These are phyloP conservation scores for Endotrypanum monterogeii DNA, from an alignment of 208 protist species.

Conservation along the genomic window DNA sequence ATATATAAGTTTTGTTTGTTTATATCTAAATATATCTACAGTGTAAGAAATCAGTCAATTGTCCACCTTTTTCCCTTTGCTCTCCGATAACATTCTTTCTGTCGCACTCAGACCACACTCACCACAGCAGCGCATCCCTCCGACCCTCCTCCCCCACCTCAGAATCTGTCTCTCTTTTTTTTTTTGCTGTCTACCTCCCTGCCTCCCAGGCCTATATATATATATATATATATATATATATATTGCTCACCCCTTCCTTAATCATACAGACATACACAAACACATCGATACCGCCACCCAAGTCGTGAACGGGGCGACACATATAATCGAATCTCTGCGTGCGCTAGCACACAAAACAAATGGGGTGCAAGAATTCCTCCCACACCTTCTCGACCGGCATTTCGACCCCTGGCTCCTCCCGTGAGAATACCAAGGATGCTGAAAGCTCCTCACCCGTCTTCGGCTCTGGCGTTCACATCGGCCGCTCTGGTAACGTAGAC, in stretches of 20 bases:
- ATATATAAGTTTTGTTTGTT: no score
- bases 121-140: no score
- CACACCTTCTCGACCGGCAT: constrained; percentile 2
- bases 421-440: constrained; percentile 19
- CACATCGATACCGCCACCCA: background rate
- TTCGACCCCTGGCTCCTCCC: background rate
- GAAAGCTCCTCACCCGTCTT: constrained; percentile 40
- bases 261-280: background rate
- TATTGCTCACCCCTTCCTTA: background rate
- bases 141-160: no score
- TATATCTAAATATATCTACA: no score
- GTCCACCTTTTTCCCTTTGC: no score
- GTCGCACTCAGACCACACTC: no score
- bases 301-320: background rate
- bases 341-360: background rate
- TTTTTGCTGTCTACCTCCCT: no score
- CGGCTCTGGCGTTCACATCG: constrained; percentile 80
- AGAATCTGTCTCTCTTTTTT: no score
- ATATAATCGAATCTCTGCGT: background rate
- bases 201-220: no score
- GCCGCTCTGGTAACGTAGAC: constrained; percentile 81
- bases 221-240: background rate
- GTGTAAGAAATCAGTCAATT: no score
- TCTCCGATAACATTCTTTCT: no score
- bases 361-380: constrained; percentile 33